Evolutionary conservation across 768 basidiomycete genomes (phyloP).

Genomic region (Sporobolomyces pararoseus): DNA sequence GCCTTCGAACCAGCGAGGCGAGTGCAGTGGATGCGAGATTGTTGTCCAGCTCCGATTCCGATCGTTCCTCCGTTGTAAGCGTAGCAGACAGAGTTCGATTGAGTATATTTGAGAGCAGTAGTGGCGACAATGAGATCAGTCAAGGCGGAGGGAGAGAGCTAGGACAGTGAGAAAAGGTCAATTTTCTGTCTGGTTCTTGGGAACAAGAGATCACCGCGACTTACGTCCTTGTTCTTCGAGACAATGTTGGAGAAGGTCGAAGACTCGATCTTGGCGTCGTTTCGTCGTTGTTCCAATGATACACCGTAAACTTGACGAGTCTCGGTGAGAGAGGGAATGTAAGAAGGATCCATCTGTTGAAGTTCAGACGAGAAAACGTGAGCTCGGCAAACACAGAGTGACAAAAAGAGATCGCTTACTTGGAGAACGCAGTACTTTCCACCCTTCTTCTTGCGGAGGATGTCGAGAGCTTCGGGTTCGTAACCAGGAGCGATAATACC

Average conservation of each 20-base stretch:
- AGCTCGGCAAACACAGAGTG: background rate
- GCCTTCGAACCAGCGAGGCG: constrained; percentile 95
- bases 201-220: constrained; percentile 42
- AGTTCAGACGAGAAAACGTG: no score
- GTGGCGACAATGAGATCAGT: constrained; percentile 96
- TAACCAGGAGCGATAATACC: constrained; percentile 97
- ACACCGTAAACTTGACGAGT: constrained; percentile 95
- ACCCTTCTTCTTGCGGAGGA: constrained; percentile 90
- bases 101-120: constrained; percentile 94
- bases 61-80: constrained; percentile 86
- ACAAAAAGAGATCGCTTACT: constrained; percentile 52
- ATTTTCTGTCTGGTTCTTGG: background rate
- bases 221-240: constrained; percentile 75
- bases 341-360: constrained; percentile 77
- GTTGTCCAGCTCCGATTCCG: constrained; percentile 95
- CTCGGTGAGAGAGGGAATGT: constrained; percentile 73
- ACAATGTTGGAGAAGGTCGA: constrained; percentile 82
- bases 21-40: constrained; percentile 98
- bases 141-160: constrained; percentile 72
- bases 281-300: constrained; percentile 80
- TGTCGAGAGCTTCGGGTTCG: constrained; percentile 76
- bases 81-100: constrained; percentile 97
- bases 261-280: constrained; percentile 79
- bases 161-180: background rate
- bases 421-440: constrained; percentile 98